Evolutionary conservation across 805 yeast genomes (phyloP), one percentile per base, ranked within the genome.

Genomic region (Tetrapisispora phaffii): DNA sequence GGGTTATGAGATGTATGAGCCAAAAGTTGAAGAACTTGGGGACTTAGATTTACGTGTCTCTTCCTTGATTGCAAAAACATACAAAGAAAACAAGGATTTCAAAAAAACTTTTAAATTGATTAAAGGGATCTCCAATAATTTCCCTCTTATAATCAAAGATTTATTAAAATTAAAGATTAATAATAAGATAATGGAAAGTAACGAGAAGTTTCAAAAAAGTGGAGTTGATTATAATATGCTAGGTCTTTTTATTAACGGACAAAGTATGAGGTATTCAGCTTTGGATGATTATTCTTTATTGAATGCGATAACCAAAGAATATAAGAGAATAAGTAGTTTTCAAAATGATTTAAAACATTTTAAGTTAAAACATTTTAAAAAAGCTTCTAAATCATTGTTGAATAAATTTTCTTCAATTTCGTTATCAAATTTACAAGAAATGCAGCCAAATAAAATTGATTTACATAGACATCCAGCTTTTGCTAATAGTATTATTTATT

Each of bases 31-130:
- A 7, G 55, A 56, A 4, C 50, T 74, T 2, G 45, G 58, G 3
- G 45, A 54, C 1, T 47, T 89, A 1, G 82, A 76, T 49, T 54
- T 87, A 17, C 86, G 88, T 60, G 95, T 95, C 1, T 75, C 82
- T 0, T 69, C 79, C 1, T 59, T 80, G 1, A 64, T 75, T n/a
- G 68, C 68, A 1, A 54, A 68, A 0, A 70, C 72, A 33, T 65
- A 70, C 3, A 50, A 58, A 2, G 35, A 52, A 0, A 47, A 68
- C 2, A 47, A 54, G 15, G 47, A 59, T 7, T 54, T 71, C 17
- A 70, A 73, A 2, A 42, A 74, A 3, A 50, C 65, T 2, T 44
- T 67, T 2, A 35, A 49, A 0, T 53, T 51, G 15, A 63, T 76
- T 1, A 68, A 62, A 19, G 57, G 66, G 2, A 39, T 76, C 0